Percentiles rank a stretch among this genome's conserved stretches.
These are phyloP conservation scores for Trypanosoma caninum DNA, from an alignment of 208 protist species.

Conservation along the genomic window DNA sequence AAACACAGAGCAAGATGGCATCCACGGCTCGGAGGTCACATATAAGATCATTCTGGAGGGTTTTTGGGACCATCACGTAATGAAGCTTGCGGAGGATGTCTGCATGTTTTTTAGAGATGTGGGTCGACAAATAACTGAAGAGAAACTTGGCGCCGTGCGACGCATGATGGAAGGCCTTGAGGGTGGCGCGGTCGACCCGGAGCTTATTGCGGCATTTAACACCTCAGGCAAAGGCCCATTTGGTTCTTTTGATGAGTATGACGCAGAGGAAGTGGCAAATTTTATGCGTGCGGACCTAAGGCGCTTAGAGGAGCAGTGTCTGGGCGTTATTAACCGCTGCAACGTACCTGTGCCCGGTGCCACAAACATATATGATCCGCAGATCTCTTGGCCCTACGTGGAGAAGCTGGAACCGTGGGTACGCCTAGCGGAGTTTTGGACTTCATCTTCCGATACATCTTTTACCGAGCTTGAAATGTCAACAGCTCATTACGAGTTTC, in stretches of 20 bases:
- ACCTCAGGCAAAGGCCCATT: slow-evolving; percentile 52
- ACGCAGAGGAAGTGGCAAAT: slow-evolving; percentile 72
- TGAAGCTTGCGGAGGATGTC: slow-evolving; percentile 85
- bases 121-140: slow-evolving; percentile 62
- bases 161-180: slow-evolving; percentile 39
- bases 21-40: slow-evolving; percentile 71
- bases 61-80: slow-evolving; percentile 88
- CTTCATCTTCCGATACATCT: slow-evolving; percentile 79
- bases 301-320: slow-evolving; percentile 80
- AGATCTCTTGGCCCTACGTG: slow-evolving; percentile 82
- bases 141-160: slow-evolving; percentile 69
- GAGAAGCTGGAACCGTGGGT: slow-evolving; percentile 87
- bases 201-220: slow-evolving; percentile 62
- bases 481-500: slow-evolving; percentile 87
- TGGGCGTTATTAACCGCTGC: slow-evolving; percentile 72
- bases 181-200: slow-evolving; percentile 50
- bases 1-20: slow-evolving; percentile 52
- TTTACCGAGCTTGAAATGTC: slow-evolving; percentile 88
- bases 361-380: slow-evolving; percentile 76
- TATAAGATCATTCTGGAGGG: slow-evolving; percentile 84
- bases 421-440: slow-evolving; percentile 87
- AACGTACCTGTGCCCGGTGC: slow-evolving; percentile 77
- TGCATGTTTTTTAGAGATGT: slow-evolving; percentile 85
- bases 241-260: slow-evolving; percentile 57
- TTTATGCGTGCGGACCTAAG: slow-evolving; percentile 71